phyloP scores from a whole-genome alignment of 75 land plant species.

The Sequoiadendron giganteum region DNA sequence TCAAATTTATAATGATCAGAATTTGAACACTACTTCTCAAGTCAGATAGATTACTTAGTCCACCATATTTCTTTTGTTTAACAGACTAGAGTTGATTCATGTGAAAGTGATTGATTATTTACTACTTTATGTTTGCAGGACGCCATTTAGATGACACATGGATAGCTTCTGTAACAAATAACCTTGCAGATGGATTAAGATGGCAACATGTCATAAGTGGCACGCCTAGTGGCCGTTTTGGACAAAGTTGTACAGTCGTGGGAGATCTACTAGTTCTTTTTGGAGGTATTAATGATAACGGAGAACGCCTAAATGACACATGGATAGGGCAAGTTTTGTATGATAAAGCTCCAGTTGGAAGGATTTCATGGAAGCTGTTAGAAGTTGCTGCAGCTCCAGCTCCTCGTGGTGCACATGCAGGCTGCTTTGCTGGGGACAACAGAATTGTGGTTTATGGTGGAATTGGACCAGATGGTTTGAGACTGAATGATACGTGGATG shows the following conservation, averaged over 20 bases:
- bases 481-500: constrained; percentile 89
- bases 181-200: constrained; percentile 23
- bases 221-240: constrained; percentile 84
- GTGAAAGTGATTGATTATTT: background rate
- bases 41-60: background rate
- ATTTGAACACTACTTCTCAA: background rate
- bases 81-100: background rate
- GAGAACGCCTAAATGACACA: constrained; percentile 86
- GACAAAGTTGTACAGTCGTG: constrained; percentile 72
- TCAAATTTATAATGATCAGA: background rate
- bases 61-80: constrained; percentile 2
- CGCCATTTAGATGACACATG: constrained; percentile 97
- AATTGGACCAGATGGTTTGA: constrained; percentile 71
- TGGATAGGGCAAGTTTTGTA: constrained; percentile 57
- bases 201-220: constrained; percentile 70
- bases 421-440: constrained; percentile 58
- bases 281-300: constrained; percentile 91
- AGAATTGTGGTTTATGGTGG: constrained; percentile 88
- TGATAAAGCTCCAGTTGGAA: constrained; percentile 21
- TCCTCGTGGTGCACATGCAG: constrained; percentile 97
- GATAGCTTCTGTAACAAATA: constrained; percentile 63
- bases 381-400: constrained; percentile 63
- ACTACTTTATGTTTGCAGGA: constrained; percentile 37
- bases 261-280: constrained; percentile 74
- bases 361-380: constrained; percentile 64